Evolutionary conservation across 129 eudicot species (phyloP), one percentile per base, ranked within the genome.

Genomic region (Erigeron canadensis): DNA sequence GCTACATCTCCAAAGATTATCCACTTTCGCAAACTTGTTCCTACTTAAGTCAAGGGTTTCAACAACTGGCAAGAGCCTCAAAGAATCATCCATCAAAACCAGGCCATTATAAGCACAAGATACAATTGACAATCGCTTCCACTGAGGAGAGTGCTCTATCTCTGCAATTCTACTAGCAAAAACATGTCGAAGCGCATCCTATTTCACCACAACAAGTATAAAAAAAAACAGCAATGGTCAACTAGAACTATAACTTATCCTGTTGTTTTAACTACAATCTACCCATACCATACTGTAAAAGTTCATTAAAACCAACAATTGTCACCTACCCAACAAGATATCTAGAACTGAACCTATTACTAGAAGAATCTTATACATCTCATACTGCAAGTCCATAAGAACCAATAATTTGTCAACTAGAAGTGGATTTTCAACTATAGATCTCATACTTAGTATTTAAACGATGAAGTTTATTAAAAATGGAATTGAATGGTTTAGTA

Each of bases 1-100:
- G 75, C 82, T 72, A 74, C 98, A 89, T 19, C 78, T 87, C 76
- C 83, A 79, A 43, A 93, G 86, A 75, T 93, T 89, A 86, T 93
- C 91, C 77, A 84, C 96, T 81, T 87, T 93, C 54, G 95, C 75
- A 65, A 93, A 87, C 90, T 89, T 93, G 83, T 93, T 93, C 72
- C 98, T 69, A 74, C 98, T 89, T 58, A 93, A 84, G 84, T 93
- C 98, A 80, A 93, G 95, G 17, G 92, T 93, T 81, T 93, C 98
- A 63, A 87, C 87, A 56, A 67, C 88, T 23, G 96, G 96, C 77
- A 93, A 91, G 45, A 93, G 96, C 70, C 86, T 85, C 84, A 93
- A 82, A 8, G 98, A 89, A 80, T 93, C 98, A 71, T 93, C 98
- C 98, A 93, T 93, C 58, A 93, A 85, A 66, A 89, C 74, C 86